Conservation (phyloP, 331 rosid genomes). For the Ulmus americana region DNA sequence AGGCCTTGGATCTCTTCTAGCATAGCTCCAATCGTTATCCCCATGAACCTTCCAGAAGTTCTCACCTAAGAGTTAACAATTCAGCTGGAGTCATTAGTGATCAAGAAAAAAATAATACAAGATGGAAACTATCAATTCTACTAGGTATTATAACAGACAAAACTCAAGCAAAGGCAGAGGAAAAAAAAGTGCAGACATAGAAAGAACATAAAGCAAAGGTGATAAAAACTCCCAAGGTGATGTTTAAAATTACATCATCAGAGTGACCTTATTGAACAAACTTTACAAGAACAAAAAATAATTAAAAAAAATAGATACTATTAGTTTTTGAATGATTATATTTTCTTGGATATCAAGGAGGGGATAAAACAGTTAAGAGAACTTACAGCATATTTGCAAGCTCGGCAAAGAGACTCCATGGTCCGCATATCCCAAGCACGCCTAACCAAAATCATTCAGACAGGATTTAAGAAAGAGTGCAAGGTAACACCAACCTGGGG, state of each 20-base stretch:
- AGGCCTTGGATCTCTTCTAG: constrained; percentile 92
- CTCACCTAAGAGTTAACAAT: constrained; percentile 55
- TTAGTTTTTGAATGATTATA: background rate
- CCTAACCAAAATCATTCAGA: constrained; percentile 37
- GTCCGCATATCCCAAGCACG: constrained; percentile 99
- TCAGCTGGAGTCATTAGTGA: background rate
- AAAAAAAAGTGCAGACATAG: background rate
- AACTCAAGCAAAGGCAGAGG: background rate
- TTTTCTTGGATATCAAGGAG: constrained; percentile 12
- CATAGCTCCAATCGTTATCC: constrained; percentile 91
- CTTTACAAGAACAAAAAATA: background rate
- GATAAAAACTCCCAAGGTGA: background rate
- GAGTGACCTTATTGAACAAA: background rate
- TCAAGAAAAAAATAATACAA: background rate
- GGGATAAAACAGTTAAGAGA: constrained; percentile 23
- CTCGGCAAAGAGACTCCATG: constrained; percentile 99
- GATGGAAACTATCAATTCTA: background rate
- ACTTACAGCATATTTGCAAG: constrained; percentile 98
- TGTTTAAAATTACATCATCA: too few species aligned
- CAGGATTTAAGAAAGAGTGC: constrained; percentile 12
- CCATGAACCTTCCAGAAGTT: constrained; percentile 97
- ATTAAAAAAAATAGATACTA: background rate
- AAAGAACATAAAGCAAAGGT: background rate
- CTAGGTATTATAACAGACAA: background rate
- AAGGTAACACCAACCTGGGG: background rate